A percentile compares a stretch with the other conserved stretches of the same genome.
Conservation (phyloP, 371 early-diverging fungal genomes). For the Fennellomyces sp. region DNA sequence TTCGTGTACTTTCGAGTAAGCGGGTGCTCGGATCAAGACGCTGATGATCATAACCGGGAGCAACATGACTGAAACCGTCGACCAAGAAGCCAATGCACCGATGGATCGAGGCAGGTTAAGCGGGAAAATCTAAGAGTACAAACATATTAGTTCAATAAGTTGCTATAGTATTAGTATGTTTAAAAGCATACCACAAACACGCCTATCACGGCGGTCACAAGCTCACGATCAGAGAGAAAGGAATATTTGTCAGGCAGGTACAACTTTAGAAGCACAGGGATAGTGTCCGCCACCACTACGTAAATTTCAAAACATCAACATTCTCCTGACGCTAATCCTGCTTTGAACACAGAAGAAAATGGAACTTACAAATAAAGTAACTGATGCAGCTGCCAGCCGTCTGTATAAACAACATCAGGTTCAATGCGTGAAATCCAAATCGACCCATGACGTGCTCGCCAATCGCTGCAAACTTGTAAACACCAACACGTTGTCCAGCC, state of each 20-base stretch:
- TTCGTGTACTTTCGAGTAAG: slow-evolving; percentile 55
- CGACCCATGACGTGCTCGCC: slow-evolving; percentile 56
- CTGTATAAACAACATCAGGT: slow-evolving; percentile 54
- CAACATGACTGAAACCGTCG: slow-evolving; percentile 56
- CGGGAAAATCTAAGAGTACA: slow-evolving; percentile 45
- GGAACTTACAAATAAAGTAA: slow-evolving; percentile 49
- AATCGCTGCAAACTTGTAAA: slow-evolving; percentile 53
- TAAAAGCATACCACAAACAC: slow-evolving; percentile 41
- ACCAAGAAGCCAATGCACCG: slow-evolving; percentile 55
- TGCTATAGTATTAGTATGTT: neutral
- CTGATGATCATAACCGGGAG: slow-evolving; percentile 56
- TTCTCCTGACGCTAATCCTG: neutral
- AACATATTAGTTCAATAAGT: neutral
- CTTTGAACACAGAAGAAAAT: neutral
- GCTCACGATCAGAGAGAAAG: slow-evolving; percentile 31
- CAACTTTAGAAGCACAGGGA: slow-evolving; percentile 51
- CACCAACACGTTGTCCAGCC: slow-evolving; percentile 44
- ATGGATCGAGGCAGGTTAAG: slow-evolving; percentile 56
- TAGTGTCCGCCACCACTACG: slow-evolving; percentile 60
- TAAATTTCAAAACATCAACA: neutral
- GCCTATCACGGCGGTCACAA: slow-evolving; percentile 49
- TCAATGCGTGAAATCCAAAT: slow-evolving; percentile 50
- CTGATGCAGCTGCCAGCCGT: slow-evolving; percentile 54
- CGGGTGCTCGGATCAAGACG: slow-evolving; percentile 51
- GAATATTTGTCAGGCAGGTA: slow-evolving; percentile 37